phyloP scores from a whole-genome alignment of 768 basidiomycete genomes.

The Lanmaoa pseudosensibilis region DNA sequence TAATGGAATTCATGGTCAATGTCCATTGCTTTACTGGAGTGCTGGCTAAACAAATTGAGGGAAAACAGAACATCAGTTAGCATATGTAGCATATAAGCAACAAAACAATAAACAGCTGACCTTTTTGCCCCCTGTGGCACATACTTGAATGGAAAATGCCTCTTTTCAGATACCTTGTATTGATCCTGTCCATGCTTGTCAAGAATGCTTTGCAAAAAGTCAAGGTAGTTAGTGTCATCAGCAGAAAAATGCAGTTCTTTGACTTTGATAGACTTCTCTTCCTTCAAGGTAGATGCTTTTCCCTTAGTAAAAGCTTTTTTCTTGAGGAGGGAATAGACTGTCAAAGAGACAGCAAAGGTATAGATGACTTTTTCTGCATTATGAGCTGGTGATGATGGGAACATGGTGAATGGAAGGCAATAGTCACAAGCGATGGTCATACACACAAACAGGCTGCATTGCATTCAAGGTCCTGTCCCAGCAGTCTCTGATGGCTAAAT shows the following conservation, averaged over 20 bases:
- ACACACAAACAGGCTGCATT: not conserved
- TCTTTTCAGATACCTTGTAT: too few relatives aligned
- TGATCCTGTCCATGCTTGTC: too few relatives aligned
- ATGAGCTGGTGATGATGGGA: not conserved
- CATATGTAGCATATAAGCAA: too few relatives aligned
- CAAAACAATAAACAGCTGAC: not conserved
- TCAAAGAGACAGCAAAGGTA: too few relatives aligned
- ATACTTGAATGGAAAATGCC: constrained; percentile 20
- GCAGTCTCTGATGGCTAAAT: not conserved
- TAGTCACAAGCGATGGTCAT: not conserved
- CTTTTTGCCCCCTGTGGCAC: constrained; percentile 3
- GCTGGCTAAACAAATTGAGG: not conserved
- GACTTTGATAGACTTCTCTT: too few relatives aligned
- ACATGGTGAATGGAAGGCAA: not conserved
- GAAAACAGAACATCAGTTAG: rapidly evolving
- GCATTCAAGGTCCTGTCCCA: not conserved
- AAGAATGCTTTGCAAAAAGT: too few relatives aligned
- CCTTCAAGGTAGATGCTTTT: too few relatives aligned
- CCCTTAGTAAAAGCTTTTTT: too few relatives aligned
- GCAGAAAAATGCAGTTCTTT: too few relatives aligned
- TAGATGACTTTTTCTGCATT: constrained; percentile 6
- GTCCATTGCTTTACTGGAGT: constrained; percentile 1
- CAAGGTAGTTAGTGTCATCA: too few relatives aligned
- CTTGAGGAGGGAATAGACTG: too few relatives aligned
- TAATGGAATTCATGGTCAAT: constrained; percentile 11